Base-by-base conservation (phyloP, 177 flowering plant genomes). In the Vitis hybrid region DNA sequence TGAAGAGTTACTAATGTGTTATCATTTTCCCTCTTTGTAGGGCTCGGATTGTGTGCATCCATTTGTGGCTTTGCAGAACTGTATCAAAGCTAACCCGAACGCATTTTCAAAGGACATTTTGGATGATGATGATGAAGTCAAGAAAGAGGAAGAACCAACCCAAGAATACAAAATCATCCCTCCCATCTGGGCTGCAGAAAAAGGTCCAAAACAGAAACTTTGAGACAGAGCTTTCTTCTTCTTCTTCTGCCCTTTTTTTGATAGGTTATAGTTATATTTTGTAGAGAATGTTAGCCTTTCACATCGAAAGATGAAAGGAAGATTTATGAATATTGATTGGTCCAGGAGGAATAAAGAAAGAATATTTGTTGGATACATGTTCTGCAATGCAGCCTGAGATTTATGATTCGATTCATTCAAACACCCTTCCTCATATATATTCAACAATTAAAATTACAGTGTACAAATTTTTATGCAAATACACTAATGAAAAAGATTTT, bases 31-130 rank as follows among this genome's bases (percentile, higher is more conserved):
- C 23, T 52, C 18, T 69, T 64, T 55, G 62, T 60, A 92, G 92
- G 98, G 98, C 10, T 89, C 97, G 1, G 98, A 94, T 62, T 92
- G 98, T 74, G 94, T 92, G 75, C 70, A 82, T 57, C 93, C 91
- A 62, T 92, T 94, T 75, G 85, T 94, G 70, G 92, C 93, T 30
- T 74, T 94, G 72, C 97, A 94, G 81, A 84, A 75, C 56, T 94
- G 98, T 75, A 91, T 94, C 51, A 88, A 92, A 82, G 85, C 77
- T 51, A 83, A 94, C 63, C 97, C 98, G 0, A 64, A 79, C 77
- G 97, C 97, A 66, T 92, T 92, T 74, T 80, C 93, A 1, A 88
- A 86, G 75, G 91, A 89, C 64, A 65, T 85, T 67, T 69, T 87
- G 67, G 92, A 79, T 4, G 84, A 72, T 63, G 84, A 74, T 45